These are phyloP conservation scores for Hymenoscyphus linearis DNA, from an alignment of 2,329 filamentous ascomycete genomes.

Conservation along the genomic window DNA sequence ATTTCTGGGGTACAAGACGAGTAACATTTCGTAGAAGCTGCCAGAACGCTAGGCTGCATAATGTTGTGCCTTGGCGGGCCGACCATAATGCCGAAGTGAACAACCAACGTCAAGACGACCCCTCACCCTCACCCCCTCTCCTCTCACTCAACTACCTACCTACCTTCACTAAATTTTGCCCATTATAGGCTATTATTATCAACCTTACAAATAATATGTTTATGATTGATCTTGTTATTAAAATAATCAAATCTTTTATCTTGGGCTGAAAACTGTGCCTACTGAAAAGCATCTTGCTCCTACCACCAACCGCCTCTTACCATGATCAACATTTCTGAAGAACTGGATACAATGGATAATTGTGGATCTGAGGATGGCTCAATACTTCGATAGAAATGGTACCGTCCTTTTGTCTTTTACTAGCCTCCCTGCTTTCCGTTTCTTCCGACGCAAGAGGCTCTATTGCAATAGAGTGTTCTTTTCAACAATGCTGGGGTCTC, in stretches of 20 bases:
- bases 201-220: no score
- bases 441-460: no score
- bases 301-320: neutral
- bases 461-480: constrained; percentile 35
- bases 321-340: neutral
- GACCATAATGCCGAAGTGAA: no score
- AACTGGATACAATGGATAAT: neutral
- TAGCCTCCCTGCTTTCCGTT: no score
- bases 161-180: no score
- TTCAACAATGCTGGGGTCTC: constrained; percentile 37
- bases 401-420: no score
- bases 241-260: neutral
- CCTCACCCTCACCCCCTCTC: no score
- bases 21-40: neutral
- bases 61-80: no score
- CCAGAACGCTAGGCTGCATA: no score
- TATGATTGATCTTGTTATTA: neutral
- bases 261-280: neutral
- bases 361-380: neutral
- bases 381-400: neutral
- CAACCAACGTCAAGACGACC: no score
- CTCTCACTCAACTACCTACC: no score
- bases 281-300: neutral
- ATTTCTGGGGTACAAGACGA: neutral
- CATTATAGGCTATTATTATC: no score